phyloP scores from a whole-genome alignment of 1,284 basidiomycete species.

The Pterulicium gracile region DNA sequence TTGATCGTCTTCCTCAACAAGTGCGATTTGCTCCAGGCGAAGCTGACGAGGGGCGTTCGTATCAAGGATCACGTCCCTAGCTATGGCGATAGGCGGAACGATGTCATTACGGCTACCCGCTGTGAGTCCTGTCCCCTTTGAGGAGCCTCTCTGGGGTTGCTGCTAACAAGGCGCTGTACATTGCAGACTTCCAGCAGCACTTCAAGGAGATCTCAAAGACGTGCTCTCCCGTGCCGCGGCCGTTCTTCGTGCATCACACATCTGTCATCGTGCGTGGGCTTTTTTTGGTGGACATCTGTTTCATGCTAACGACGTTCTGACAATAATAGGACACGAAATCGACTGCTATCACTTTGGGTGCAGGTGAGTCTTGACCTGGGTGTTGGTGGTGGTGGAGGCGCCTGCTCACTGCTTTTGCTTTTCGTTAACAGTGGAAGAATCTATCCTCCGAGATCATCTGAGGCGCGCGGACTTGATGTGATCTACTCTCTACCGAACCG shows the following conservation, averaged over 20 bases:
- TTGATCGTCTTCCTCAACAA: constrained; percentile 48
- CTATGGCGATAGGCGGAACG: constrained; percentile 52
- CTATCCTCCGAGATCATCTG: constrained; percentile 41
- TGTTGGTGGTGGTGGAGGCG: background rate
- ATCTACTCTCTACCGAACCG: constrained; percentile 8
- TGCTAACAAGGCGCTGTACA: constrained; percentile 10
- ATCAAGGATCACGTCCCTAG: constrained; percentile 54
- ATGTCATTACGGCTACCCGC: constrained; percentile 40
- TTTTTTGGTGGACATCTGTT: constrained; percentile 5
- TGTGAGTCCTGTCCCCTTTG: constrained; percentile 30
- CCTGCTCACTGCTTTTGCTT: background rate
- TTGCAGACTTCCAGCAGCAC: constrained; percentile 51
- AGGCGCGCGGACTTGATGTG: constrained; percentile 42
- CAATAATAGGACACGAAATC: constrained; percentile 48
- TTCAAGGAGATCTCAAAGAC: constrained; percentile 53
- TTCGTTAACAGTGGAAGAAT: constrained; percentile 33
- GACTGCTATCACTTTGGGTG: constrained; percentile 53
- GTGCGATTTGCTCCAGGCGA: constrained; percentile 57
- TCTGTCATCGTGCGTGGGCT: constrained; percentile 38
- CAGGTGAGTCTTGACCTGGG: constrained; percentile 32
- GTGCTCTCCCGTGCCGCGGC: constrained; percentile 47
- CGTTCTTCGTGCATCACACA: constrained; percentile 63
- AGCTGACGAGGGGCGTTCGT: constrained; percentile 46
- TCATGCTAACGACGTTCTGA: background rate
- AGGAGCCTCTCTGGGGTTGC: constrained; percentile 6